These are phyloP conservation scores for Sanghuangporus baumii DNA, from an alignment of 1,284 basidiomycete species.

Conservation along the genomic window DNA sequence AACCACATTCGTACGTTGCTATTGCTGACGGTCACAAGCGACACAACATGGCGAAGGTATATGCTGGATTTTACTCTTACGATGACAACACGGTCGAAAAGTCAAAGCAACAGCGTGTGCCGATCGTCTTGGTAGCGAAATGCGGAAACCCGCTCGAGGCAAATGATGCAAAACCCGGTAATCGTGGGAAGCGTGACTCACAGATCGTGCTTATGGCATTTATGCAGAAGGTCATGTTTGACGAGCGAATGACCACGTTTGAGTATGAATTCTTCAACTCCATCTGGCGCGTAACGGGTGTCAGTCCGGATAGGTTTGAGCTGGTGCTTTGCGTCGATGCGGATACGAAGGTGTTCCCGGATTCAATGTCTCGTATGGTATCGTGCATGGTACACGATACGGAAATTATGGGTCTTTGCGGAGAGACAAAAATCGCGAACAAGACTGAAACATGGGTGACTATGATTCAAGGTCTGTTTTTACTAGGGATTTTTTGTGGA, in stretches of 20 bases:
- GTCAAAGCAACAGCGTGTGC: conserved; percentile 95
- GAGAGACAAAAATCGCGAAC: conserved; percentile 99
- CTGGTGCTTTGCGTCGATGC: conserved; percentile 97
- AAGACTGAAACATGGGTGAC: conserved; percentile 98
- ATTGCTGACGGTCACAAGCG: conserved; percentile 99
- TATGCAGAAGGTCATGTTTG: conserved; percentile 98
- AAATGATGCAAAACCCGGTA: conserved; percentile 90
- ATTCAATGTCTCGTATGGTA: conserved; percentile 87
- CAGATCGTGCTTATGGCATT: conserved; percentile 98
- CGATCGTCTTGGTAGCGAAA: conserved; percentile 93
- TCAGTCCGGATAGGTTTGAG: conserved; percentile 96
- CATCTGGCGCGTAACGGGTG: conserved; percentile 89
- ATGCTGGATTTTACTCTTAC: conserved; percentile 96
- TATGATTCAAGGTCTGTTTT: conserved; percentile 87
- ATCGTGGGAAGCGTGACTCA: conserved; percentile 97
- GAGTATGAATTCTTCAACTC: conserved; percentile 99
- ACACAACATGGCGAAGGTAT: conserved; percentile 99
- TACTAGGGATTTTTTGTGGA: background rate
- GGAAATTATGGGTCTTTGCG: conserved; percentile 98
- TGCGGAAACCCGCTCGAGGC: conserved; percentile 88
- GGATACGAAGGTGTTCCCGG: conserved; percentile 96
- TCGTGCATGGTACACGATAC: conserved; percentile 94
- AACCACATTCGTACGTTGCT: conserved; percentile 94
- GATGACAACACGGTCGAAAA: conserved; percentile 89
- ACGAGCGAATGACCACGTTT: conserved; percentile 98